phyloP scores from a whole-genome alignment of 192 early-diverging fungal genomes.

The Mortierella antarctica region DNA sequence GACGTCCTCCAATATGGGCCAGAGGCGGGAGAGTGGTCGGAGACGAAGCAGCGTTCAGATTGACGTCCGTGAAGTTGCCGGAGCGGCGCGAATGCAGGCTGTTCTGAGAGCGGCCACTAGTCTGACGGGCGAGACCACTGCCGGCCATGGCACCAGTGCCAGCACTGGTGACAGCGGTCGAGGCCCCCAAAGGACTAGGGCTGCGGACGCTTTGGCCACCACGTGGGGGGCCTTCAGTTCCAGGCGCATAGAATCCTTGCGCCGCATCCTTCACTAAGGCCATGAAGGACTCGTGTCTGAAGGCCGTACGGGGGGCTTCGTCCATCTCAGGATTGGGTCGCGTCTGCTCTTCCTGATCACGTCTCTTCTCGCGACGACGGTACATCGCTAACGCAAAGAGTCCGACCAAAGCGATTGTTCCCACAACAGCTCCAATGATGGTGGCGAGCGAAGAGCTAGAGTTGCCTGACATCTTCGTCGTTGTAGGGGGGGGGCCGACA shows the following conservation, averaged over 20 bases:
- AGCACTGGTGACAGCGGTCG: constrained; percentile 12
- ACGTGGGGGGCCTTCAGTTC: constrained; percentile 1
- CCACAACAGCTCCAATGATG: constrained; percentile 31
- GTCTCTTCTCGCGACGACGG: constrained; percentile 29
- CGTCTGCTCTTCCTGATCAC: constrained; percentile 2
- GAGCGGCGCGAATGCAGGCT: constrained; percentile 34
- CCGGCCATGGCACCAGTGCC: constrained; percentile 13
- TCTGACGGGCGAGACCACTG: constrained; percentile 23
- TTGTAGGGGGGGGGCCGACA: background rate
- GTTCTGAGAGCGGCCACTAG: constrained; percentile 34
- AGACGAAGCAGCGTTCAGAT: constrained; percentile 20
- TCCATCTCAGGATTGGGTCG: constrained; percentile 20
- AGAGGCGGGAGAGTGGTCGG: constrained; percentile 35
- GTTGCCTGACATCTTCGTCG: constrained; percentile 27
- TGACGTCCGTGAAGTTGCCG: constrained; percentile 12
- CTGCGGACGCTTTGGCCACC: too few relatives aligned
- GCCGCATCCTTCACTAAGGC: constrained; percentile 51
- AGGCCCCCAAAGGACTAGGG: constrained; percentile 2
- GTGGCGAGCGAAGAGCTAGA: constrained; percentile 16
- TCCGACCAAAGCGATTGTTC: constrained; percentile 27
- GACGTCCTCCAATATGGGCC: constrained; percentile 29
- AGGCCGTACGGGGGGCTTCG: constrained; percentile 46
- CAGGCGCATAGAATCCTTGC: constrained; percentile 50
- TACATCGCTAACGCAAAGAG: constrained; percentile 36
- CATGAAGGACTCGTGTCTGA: constrained; percentile 53